phyloP scores from a whole-genome alignment of 73 alveolate genomes.

The Symbiodinium natans region DNA sequence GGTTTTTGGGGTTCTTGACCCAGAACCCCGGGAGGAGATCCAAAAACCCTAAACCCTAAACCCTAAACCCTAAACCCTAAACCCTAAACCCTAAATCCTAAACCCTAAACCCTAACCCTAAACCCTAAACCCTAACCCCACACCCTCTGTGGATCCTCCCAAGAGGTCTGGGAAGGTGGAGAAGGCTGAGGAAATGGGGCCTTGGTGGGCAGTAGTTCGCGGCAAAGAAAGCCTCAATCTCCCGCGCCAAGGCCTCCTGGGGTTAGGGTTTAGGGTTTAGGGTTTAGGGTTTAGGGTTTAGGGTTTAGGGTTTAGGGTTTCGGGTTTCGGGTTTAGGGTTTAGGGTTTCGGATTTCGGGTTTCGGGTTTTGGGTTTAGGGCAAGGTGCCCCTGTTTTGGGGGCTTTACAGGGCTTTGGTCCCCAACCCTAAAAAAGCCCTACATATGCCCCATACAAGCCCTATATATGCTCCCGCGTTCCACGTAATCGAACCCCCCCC shows the following conservation, averaged over 20 bases:
- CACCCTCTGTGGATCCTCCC: background rate
- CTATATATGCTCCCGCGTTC: too few relatives aligned
- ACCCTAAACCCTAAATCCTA: background rate
- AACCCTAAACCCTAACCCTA: background rate
- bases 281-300: background rate
- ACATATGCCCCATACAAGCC: too few relatives aligned
- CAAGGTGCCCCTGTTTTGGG: too few relatives aligned
- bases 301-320: background rate
- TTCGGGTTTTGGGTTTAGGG: too few relatives aligned
- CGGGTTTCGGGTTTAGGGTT: background rate
- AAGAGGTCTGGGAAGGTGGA: background rate
- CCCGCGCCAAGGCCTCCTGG: conserved; percentile 20
- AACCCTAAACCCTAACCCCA: too few relatives aligned
- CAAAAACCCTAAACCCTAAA: background rate
- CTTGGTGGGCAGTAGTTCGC: conserved; percentile 71
- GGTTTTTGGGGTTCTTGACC: too few relatives aligned
- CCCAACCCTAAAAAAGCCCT: too few relatives aligned
- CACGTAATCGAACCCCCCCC: too few relatives aligned
- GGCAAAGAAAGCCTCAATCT: conserved; percentile 35
- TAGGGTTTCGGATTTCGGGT: too few relatives aligned
- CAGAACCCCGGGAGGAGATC: too few relatives aligned
- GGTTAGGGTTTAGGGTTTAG: background rate
- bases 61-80: background rate
- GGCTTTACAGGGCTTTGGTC: too few relatives aligned
- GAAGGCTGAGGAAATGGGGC: background rate